phyloP scores from a whole-genome alignment of 768 basidiomycete genomes.

The Boletus rufocinnamomeus region DNA sequence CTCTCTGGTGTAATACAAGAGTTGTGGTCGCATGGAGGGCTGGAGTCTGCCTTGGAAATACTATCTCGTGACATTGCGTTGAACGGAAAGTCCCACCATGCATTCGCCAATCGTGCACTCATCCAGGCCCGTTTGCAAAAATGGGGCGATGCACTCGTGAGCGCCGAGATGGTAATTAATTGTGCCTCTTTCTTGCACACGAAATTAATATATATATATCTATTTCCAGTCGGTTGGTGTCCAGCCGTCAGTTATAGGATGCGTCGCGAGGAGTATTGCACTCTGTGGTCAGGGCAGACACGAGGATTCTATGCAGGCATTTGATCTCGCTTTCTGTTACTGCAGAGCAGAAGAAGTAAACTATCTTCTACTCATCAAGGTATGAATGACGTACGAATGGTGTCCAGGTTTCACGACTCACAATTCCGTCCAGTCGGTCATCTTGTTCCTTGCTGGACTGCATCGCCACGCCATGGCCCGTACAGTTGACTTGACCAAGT shows the following conservation, averaged over 20 bases:
- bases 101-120: conserved; percentile 14
- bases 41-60: conserved; percentile 3
- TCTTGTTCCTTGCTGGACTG: conserved; percentile 13
- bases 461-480: conserved; percentile 9
- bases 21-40: conserved; percentile 8
- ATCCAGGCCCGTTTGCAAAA: conserved; percentile 11
- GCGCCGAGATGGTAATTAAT: conserved; percentile 17
- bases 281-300: conserved; percentile 13
- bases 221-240: conserved; percentile 10
- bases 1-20: not conserved
- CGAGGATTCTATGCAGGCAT: conserved; percentile 19
- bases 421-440: conserved; percentile 3
- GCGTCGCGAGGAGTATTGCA: conserved; percentile 18
- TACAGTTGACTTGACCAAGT: conserved; percentile 8
- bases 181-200: not conserved
- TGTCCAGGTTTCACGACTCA: not conserved
- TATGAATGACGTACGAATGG: not conserved
- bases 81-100: conserved; percentile 3
- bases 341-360: conserved; percentile 8
- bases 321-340: conserved; percentile 16
- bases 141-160: conserved; percentile 4
- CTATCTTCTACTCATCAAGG: conserved; percentile 22
- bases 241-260: conserved; percentile 18
- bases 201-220: not conserved
- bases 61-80: conserved; percentile 14